Conservation (phyloP, 1,284 basidiomycete species). For the Malassezia arunalokei region DNA sequence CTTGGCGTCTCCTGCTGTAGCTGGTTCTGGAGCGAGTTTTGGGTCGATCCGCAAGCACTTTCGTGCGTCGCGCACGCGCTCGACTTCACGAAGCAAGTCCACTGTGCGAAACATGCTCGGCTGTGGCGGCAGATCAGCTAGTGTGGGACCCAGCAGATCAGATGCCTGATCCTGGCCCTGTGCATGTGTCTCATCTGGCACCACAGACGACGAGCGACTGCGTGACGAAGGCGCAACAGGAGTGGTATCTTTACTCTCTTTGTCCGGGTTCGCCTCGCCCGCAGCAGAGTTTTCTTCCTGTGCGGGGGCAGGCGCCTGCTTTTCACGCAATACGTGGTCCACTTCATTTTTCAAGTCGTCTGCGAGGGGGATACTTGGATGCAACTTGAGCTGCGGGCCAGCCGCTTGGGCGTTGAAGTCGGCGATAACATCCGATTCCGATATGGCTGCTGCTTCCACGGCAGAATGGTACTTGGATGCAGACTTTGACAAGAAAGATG, state of each 20-base stretch:
- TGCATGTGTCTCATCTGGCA: slow-evolving; percentile 1
- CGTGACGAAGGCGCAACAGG: background rate
- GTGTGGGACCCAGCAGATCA: slow-evolving; percentile 52
- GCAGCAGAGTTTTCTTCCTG: background rate
- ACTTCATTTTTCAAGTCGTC: slow-evolving; percentile 41
- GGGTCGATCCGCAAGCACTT: slow-evolving; percentile 39
- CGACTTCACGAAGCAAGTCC: slow-evolving; percentile 84
- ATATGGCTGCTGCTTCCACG: slow-evolving; percentile 25
- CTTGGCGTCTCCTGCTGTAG: slow-evolving; percentile 1
- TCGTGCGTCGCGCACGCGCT: slow-evolving; percentile 68
- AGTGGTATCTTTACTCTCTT: background rate
- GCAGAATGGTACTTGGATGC: slow-evolving; percentile 17
- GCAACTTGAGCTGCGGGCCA: slow-evolving; percentile 41
- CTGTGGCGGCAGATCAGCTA: slow-evolving; percentile 61
- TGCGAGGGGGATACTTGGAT: slow-evolving; percentile 30
- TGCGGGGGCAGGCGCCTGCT: background rate
- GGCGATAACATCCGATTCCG: slow-evolving; percentile 32
- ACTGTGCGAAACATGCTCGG: slow-evolving; percentile 69
- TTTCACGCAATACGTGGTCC: slow-evolving; percentile 29
- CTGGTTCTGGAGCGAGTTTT: slow-evolving; percentile 39
- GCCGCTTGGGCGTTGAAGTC: slow-evolving; percentile 40
- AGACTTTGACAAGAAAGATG: slow-evolving; percentile 19
- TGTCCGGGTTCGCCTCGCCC: background rate
- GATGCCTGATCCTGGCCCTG: slow-evolving; percentile 6
- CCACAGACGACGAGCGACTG: background rate